Evolutionary conservation across 192 early-diverging fungal genomes (phyloP), one percentile per base, ranked within the genome.

Genomic region (Chytriomyces hyalinus): DNA sequence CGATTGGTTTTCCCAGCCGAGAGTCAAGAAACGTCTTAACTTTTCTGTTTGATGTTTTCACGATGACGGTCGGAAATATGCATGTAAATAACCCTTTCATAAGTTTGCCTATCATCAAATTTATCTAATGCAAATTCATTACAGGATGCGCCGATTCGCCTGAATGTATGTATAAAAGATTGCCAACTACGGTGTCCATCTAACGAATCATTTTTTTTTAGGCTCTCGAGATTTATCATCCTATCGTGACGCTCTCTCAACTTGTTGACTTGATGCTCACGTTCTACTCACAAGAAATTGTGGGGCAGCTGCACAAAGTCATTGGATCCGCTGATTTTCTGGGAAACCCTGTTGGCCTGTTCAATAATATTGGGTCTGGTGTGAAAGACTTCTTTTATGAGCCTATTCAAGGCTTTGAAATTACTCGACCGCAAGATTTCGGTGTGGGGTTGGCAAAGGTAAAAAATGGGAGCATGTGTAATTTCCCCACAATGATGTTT

Each of bases 301-400:
- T 97, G 49, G 94, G 94, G 70, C 97, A 96, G 81, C 66, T 82
- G 17, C 82, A 84, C 65, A 82, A 84, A 76, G 62, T 85, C 44
- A 79, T 98, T 6, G 98, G 98, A 9, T 96, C 95, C 20, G 97
- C 96, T 15, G 97, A 99, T 76, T 91, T 99, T 73, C 86, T 99
- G 64, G 98, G 98, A 36, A 99, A 99, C 72, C 98, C 98, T 2
- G 95, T 99, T 2, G 97, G 98, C 2, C 80, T 99, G 17, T 99
- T 99, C 83, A 97, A 91, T 83, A 98, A 91, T 73, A 89, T 99
- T 62, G 93, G 94, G 73, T 95, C 95, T 0, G 98, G 98, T 6
- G 96, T 98, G 0, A 87, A 88, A 5, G 98, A 98, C 78, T 91
- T 98, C 59, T 99, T 99, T 81, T 99, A 98, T 83, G 96, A 99